Percentiles rank a stretch among this genome's conserved stretches.
Evolutionary conservation across 352 stramenopile genomes (phyloP).

Genomic region (Phytophthora brassicae): DNA sequence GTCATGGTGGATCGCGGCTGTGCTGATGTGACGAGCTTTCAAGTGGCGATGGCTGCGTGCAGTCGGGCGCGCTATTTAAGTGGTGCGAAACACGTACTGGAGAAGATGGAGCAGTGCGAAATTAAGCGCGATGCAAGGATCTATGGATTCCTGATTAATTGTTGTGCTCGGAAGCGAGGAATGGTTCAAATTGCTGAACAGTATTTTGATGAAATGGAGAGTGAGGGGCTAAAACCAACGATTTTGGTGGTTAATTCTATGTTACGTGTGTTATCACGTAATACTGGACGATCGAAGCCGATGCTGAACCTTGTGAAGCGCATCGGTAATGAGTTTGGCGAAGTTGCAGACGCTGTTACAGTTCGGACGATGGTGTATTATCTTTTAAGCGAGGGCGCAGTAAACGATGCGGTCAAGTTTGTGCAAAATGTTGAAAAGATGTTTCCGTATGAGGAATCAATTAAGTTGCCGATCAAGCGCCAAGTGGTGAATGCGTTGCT

Average conservation of each 20-base stretch:
- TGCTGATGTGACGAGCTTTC: constrained; percentile 54
- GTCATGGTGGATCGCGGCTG: constrained; percentile 44
- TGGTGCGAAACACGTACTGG: constrained; percentile 38
- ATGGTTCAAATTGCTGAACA: constrained; percentile 35
- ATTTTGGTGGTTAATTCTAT: constrained; percentile 58
- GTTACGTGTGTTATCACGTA: constrained; percentile 57
- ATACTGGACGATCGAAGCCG: constrained; percentile 31
- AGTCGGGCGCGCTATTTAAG: constrained; percentile 47
- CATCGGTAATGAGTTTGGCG: constrained; percentile 34
- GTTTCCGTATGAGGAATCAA: constrained; percentile 6
- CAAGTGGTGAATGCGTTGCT: constrained; percentile 45
- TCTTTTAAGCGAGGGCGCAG: constrained; percentile 41
- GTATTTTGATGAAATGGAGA: constrained; percentile 53
- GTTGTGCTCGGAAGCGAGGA: constrained; percentile 46
- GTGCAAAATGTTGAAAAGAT: constrained; percentile 22
- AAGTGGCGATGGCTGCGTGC: constrained; percentile 72
- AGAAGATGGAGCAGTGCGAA: constrained; percentile 42
- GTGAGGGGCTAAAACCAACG: constrained; percentile 37
- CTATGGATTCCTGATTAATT: constrained; percentile 69
- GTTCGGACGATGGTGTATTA: constrained; percentile 44
- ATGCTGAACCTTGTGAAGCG: constrained; percentile 38
- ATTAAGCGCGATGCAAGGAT: constrained; percentile 39
- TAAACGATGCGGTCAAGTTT: constrained; percentile 30
- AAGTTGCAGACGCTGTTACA: constrained; percentile 48
- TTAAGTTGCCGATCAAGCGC: constrained; percentile 19